Evolutionary conservation across 2,329 filamentous ascomycete genomes (phyloP), one percentile per base, ranked within the genome.

Genomic region (Botrytis paeoniae): DNA sequence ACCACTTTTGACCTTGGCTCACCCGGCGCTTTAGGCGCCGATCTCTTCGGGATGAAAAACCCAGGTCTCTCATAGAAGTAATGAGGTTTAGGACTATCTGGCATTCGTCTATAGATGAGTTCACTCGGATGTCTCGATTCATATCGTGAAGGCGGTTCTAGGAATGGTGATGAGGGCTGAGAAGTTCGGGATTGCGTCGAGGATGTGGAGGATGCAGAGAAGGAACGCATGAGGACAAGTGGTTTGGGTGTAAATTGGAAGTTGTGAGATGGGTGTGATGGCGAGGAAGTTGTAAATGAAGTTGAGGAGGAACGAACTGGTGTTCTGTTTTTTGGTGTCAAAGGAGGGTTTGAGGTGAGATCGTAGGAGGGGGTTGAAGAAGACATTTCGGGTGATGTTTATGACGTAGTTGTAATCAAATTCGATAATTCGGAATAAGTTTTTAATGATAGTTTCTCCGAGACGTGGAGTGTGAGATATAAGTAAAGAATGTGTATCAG

Each of bases 31-130:
- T 54, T 68, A 2, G 64, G 64, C 16, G 64, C 64, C 9, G 12
- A 29, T 68, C 64, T 68, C 35, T 54, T 54, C 1, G 64, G 64
- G 16, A 39, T 68, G 6, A 68, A 68, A 54, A 57, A 68, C 4
- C 45, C 64, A 3, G 64, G 64, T 68, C 64, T n/a, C 35, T 68
- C 64, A 18, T 68, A 68, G 7, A 68, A 68, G 20, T 68, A 68
- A 39, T 68, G 64, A 3, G 64, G 64, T 22, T 68, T 68, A 4
- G 64, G 64, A 29, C 64, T 68, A 41, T 68, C 64, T 6, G 64
- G 45, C 25, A 68, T 57, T 14, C 64, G 37, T 29, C 48, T 54
- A 39, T 68, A 68, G 35, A 39, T 18, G 25, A 39, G 37, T 41
- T 68, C 64, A 16, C 45, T 54, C 6, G 64, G 48, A 41, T 68